These are phyloP conservation scores for Fusarium scirpi DNA, from an alignment of 2,329 filamentous ascomycete genomes.

Conservation along the genomic window DNA sequence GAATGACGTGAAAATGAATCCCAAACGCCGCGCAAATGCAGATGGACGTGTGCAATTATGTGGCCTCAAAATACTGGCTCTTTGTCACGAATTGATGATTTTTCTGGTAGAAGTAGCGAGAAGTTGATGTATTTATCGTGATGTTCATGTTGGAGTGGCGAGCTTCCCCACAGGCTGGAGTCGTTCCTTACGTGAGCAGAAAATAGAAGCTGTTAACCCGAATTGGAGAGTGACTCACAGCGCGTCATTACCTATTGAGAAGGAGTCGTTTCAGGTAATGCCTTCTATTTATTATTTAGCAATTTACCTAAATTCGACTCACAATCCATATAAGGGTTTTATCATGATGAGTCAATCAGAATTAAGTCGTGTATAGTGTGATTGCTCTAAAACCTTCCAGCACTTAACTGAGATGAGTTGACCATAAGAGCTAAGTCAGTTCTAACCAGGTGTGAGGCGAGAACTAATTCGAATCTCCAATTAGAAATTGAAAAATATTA, in stretches of 20 bases:
- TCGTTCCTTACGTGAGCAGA: conserved; percentile 37
- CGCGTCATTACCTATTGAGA: conserved; percentile 21
- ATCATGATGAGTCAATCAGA: conserved; percentile 10
- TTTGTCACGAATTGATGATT: not conserved
- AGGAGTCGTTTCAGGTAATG: not conserved
- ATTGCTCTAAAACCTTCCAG: not conserved
- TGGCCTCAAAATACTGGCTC: conserved; percentile 2
- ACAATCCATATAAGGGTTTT: not conserved
- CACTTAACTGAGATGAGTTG: not conserved
- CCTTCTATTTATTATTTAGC: not conserved
- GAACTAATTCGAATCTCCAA: not conserved
- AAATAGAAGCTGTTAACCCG: conserved; percentile 16
- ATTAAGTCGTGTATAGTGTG: not conserved
- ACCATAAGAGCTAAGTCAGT: not conserved
- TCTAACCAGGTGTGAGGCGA: not conserved
- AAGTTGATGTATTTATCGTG: conserved; percentile 34
- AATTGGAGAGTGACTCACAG: conserved; percentile 39
- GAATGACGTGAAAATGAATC: conserved; percentile 9
- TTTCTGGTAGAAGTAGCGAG: not conserved
- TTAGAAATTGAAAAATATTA: not conserved
- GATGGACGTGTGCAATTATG: not conserved
- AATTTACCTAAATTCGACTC: conserved; percentile 23
- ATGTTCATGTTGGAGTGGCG: conserved; percentile 30
- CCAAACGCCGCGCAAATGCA: conserved; percentile 28
- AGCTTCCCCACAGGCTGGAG: conserved; percentile 30